A percentile compares a stretch with the other conserved stretches of the same genome.
phyloP scores from a whole-genome alignment of 2,329 filamentous ascomycete species.

The Karstenula rhodostoma region DNA sequence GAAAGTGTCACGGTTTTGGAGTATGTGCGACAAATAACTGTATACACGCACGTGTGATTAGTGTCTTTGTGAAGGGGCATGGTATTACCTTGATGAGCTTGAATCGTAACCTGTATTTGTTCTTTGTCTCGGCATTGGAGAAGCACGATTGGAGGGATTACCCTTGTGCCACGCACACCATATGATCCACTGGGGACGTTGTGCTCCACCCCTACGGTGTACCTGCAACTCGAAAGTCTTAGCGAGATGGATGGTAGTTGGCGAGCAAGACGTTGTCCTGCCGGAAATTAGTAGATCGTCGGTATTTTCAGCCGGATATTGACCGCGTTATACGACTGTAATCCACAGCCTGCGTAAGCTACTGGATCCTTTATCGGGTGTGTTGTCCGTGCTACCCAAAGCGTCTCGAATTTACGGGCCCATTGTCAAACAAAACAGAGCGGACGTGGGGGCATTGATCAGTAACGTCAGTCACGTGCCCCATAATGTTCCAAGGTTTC shows the following conservation, averaged over 20 bases:
- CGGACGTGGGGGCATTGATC: constrained; percentile 2
- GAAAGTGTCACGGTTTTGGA: neutral
- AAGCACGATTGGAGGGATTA: too few species aligned
- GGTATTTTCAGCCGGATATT: neutral
- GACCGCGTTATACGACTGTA: neutral
- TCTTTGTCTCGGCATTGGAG: too few species aligned
- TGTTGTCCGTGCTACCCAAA: neutral
- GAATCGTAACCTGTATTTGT: too few species aligned
- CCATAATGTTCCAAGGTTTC: neutral
- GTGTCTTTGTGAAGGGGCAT: neutral
- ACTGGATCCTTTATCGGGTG: neutral
- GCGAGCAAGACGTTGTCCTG: neutral
- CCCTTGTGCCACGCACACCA: too few species aligned
- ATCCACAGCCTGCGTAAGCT: too few species aligned
- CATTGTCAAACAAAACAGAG: neutral
- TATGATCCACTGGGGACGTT: too few species aligned
- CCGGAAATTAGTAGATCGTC: neutral
- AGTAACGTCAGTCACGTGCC: neutral
- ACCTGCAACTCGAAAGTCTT: neutral
- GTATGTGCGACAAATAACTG: neutral
- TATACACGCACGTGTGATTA: neutral
- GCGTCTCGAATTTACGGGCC: neutral
- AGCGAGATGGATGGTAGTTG: neutral
- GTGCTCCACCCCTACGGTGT: too few species aligned
- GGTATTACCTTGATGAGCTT: too few species aligned